Base-by-base conservation (phyloP, 2,329 filamentous ascomycete species). In the Alternaria sp. region DNA sequence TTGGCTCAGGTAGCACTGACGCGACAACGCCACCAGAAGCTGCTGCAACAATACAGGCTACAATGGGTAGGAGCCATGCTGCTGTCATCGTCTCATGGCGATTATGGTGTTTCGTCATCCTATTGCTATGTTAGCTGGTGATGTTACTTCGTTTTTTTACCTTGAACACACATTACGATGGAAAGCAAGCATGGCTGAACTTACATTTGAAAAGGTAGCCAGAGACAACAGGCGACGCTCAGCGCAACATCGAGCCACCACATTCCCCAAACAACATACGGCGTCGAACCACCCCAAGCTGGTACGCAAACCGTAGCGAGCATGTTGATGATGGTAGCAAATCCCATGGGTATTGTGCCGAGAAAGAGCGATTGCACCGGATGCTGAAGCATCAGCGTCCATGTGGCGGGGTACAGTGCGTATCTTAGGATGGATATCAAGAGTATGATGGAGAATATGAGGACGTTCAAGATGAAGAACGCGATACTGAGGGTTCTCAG, bases 261-360 rank as follows among this genome's bases (percentile, higher is more conserved):
- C 49, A 85, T 65, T 0, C 71, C 80, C 83, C 83, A 86, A 1
- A 79, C 83, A 13, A 84, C 47, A 13, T 75, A 76, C 0, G 70
- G 77, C 19, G 85, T 80, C 80, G 85, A 84, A 13, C 81, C 70
- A 3, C 87, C 89, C 89, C 88, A 91, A 7, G 72, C 76, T 0
- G 85, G 85, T 8, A 85, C 82, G 74, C 89, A 90, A 21, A 87
- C 81, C 23, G 87, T 81, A 6, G 87, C 81, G 70, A 88, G 86
- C 87, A 90, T 90, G 69, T 89, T 89, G 66, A 91, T 84, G 54
- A 91, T 87, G 3, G 89, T 91, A 0, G 88, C 86, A 60, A 91
- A 84, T 0, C 85, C 89, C 88, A 91, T 91, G 1, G 89, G 89
- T 12, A 90, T 83, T 0, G 88, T 89, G 0, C 80, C 90, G 3